Evolutionary conservation across 177 flowering plant species (phyloP).

Genomic region (Telopea speciosissima): DNA sequence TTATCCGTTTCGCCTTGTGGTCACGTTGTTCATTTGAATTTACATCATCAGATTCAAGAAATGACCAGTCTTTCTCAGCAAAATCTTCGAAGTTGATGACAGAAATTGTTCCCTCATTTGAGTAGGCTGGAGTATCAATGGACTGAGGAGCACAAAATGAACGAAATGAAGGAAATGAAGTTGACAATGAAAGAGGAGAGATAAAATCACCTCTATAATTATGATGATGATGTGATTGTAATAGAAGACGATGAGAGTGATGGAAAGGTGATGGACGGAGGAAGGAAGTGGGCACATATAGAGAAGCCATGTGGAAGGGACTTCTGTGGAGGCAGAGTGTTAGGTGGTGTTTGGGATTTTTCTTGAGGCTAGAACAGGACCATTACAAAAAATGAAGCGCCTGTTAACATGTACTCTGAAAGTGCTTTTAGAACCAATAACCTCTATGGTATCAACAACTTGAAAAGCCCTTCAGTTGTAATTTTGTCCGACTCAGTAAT

Average conservation of each 20-base stretch:
- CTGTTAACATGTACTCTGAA: not conserved
- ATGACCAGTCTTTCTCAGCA: constrained; percentile 84
- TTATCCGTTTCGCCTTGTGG: constrained; percentile 37
- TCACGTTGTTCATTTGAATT: constrained; percentile 26
- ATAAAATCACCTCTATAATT: not conserved
- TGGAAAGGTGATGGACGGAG: not conserved
- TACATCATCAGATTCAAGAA: constrained; percentile 50
- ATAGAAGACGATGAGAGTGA: not conserved
- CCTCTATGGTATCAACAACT: not conserved
- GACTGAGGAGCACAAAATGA: not conserved
- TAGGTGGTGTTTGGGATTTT: not conserved
- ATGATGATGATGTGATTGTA: not conserved
- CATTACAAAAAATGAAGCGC: no score
- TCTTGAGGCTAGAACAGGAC: not conserved
- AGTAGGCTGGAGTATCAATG: constrained; percentile 15
- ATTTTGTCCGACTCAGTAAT: not conserved
- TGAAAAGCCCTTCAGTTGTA: not conserved
- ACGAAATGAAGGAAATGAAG: not conserved
- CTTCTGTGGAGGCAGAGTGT: not conserved
- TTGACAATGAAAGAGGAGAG: not conserved
- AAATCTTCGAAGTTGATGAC: constrained; percentile 54
- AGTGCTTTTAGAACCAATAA: not conserved
- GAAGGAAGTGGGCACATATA: not conserved
- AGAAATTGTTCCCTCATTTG: constrained; percentile 37
- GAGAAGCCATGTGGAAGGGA: not conserved